Evolutionary conservation across 192 early-diverging fungal species (phyloP), one percentile per base, ranked within the genome.

Genomic region (Jimgerdemannia lactiflua): DNA sequence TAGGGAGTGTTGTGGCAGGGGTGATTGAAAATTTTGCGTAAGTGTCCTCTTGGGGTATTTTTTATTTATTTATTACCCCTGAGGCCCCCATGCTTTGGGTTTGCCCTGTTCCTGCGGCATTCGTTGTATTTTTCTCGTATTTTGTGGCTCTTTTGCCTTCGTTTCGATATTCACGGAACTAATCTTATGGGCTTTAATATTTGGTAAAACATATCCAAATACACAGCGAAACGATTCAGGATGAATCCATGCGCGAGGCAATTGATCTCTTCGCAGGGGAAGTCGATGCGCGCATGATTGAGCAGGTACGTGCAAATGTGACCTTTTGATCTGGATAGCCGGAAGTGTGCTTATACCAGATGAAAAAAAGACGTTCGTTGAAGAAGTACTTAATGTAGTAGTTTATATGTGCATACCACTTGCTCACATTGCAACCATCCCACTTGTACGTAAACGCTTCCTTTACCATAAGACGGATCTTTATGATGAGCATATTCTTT

Each of bases 271-370:
- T 70, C 49, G 65, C 69, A 75, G 49, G 64, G 14, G 42, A 70
- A 75, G 66, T 75, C 17, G 74, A 75, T 40, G 18, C 70, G 17
- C 65, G 43, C 49, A 14, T 75, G 17, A 42, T 75, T 17, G 74
- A 75, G 63, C 74, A 75, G 74, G 74, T 68, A 20, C 39, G 9
- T 14, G 39, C 19, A 4, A n/a, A 20, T 66, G 39, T 73, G 14
- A 42, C 3, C 9, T 73, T 18, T 64, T 10, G 29, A 29, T 29
- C 29, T 29, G 1, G 29, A 29, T 29, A 29, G 29, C 29, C 29
- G 29, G 29, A 29, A 29, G 29, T 29, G 29, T 29, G 1, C 29
- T 1, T 59, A 59, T 59, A 59, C 49, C 49, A 59, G 49, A 29
- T 29, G 29, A 29, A 29, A 29, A 29, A 29, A 1, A 29, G 29